These are phyloP conservation scores for Globisporangium nodosum DNA, from an alignment of 352 stramenopile genomes.

Conservation along the genomic window DNA sequence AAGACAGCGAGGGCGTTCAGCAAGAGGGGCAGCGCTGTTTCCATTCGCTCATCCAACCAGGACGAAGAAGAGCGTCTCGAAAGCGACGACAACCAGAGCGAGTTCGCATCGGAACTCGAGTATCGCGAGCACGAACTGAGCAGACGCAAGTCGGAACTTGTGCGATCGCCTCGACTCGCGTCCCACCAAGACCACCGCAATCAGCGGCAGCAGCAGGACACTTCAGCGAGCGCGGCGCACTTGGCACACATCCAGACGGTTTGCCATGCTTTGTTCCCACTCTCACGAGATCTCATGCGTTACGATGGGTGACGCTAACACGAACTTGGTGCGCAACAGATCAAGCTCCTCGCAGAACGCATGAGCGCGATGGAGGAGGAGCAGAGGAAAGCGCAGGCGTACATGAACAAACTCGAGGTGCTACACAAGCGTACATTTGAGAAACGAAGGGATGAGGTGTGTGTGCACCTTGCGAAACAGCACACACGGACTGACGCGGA, in stretches of 20 bases:
- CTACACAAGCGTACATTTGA: conserved; percentile 1
- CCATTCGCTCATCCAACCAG: conserved; percentile 3
- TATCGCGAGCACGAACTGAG: not conserved
- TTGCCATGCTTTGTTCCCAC: not conserved
- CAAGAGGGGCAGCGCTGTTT: not conserved
- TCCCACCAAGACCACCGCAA: too few relatives aligned
- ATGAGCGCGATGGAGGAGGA: conserved; percentile 44
- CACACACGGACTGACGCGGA: not conserved
- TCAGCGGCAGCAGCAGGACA: conserved; percentile 1
- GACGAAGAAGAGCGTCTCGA: conserved; percentile 9
- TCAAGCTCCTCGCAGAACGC: conserved; percentile 49
- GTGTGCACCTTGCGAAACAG: not conserved
- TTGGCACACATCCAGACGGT: conserved; percentile 40
- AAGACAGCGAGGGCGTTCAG: not conserved
- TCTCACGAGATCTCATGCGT: not conserved
- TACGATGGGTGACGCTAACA: not conserved
- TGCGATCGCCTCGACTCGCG: not conserved
- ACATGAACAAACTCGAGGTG: conserved; percentile 44
- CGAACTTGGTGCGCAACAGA: conserved; percentile 19
- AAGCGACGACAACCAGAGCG: conserved; percentile 9
- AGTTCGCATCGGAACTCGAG: not conserved
- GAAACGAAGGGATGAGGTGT: not conserved
- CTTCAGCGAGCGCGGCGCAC: conserved; percentile 8
- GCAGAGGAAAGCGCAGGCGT: conserved; percentile 25
- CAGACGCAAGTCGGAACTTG: too few relatives aligned